Conservation (phyloP, 2,329 filamentous ascomycete species). For the Colletotrichum tamarilloi region DNA sequence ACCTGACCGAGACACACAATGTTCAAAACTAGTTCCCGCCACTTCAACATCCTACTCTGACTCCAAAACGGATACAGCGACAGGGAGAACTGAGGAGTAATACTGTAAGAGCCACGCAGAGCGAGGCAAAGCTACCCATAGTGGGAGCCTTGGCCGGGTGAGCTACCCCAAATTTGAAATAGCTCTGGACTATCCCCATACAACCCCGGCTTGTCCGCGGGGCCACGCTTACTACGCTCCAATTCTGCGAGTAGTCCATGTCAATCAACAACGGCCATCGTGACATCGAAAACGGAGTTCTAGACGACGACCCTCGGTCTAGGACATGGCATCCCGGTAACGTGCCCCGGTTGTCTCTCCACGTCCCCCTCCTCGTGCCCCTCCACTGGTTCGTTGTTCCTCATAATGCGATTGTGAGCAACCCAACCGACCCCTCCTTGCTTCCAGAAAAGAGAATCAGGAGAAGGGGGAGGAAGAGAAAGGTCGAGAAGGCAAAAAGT, state of each 20-base stretch:
- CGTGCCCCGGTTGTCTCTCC: conserved; percentile 13
- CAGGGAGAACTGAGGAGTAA: not conserved
- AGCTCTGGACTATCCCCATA: not conserved
- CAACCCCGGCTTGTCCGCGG: conserved; percentile 6
- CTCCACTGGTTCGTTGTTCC: conserved; percentile 24
- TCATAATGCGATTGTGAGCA: conserved; percentile 6
- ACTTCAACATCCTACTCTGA: not conserved
- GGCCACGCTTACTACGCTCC: conserved; percentile 15
- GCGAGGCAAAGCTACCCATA: not conserved
- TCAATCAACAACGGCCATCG: conserved; percentile 17
- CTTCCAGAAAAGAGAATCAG: not conserved
- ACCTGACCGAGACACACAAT: not conserved
- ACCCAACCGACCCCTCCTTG: not conserved
- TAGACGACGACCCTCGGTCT: conserved; percentile 6
- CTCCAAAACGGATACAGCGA: not conserved
- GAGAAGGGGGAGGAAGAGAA: not conserved
- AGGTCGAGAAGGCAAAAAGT: not conserved
- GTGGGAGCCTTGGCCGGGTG: conserved; percentile 12
- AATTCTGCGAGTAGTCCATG: conserved; percentile 25
- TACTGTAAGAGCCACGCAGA: not conserved
- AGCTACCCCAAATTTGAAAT: conserved; percentile 19
- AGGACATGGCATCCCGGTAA: conserved; percentile 22
- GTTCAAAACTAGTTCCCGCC: not conserved
- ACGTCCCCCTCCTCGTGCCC: not conserved
- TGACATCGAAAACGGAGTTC: conserved; percentile 25